These are phyloP conservation scores for Rhytidhysteron rufulum DNA, from an alignment of 2,329 filamentous ascomycete genomes.

Conservation along the genomic window DNA sequence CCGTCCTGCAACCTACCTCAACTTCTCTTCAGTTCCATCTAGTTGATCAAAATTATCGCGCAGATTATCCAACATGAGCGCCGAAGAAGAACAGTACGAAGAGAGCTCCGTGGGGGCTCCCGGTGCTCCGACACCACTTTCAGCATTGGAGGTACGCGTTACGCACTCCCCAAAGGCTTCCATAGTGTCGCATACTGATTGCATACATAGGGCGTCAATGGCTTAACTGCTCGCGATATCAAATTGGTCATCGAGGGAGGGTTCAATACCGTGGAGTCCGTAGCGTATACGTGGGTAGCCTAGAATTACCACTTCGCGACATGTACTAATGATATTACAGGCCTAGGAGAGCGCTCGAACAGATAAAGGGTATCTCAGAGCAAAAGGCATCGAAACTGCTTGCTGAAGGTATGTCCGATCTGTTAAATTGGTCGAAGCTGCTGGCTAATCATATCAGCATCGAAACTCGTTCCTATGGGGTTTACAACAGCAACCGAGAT, in stretches of 20 bases:
- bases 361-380: slow-evolving; percentile 97
- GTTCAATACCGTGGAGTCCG: slow-evolving; percentile 90
- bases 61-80: slow-evolving; percentile 45
- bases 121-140: slow-evolving; percentile 87
- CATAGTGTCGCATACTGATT: slow-evolving; percentile 7
- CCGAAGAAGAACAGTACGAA: slow-evolving; percentile 63
- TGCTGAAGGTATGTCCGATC: slow-evolving; percentile 66
- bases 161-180: neutral
- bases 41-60: neutral
- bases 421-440: neutral
- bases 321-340: slow-evolving; percentile 37
- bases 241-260: slow-evolving; percentile 89
- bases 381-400: slow-evolving; percentile 92
- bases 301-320: neutral
- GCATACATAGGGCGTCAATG: slow-evolving; percentile 69
- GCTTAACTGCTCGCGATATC: slow-evolving; percentile 91
- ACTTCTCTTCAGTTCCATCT: neutral
- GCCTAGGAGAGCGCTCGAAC: slow-evolving; percentile 72
- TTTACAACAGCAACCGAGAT: slow-evolving; percentile 99
- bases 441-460: slow-evolving; percentile 53
- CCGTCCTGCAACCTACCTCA: too few relatives aligned
- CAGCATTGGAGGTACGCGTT: slow-evolving; percentile 71
- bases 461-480: slow-evolving; percentile 96
- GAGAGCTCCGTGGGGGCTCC: slow-evolving; percentile 74
- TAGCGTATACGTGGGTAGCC: slow-evolving; percentile 76